These are phyloP conservation scores for Debaryomyces coudertii DNA, from an alignment of 1,139 yeast genomes.

Conservation along the genomic window DNA sequence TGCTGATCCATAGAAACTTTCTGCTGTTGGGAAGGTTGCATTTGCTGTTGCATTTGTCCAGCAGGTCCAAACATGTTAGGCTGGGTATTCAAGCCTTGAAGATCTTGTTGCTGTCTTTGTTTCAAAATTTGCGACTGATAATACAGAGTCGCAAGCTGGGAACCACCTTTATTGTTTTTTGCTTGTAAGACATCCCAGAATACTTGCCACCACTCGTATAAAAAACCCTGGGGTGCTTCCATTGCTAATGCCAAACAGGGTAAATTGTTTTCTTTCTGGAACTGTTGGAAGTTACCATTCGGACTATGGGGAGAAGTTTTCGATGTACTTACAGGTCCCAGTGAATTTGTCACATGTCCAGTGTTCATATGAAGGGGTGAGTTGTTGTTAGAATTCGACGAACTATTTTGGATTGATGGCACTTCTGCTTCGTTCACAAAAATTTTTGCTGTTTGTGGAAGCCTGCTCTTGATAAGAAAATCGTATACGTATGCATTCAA, in stretches of 20 bases:
- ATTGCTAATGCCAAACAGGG: constrained; percentile 57
- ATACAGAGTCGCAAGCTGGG: constrained; percentile 69
- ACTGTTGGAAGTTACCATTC: constrained; percentile 17
- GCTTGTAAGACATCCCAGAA: constrained; percentile 95
- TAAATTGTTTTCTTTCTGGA: constrained; percentile 42
- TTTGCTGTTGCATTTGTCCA: constrained; percentile 24
- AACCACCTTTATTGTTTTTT: constrained; percentile 60
- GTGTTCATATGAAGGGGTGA: constrained; percentile 22
- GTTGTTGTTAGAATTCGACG: constrained; percentile 21
- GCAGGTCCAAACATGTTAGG: constrained; percentile 7
- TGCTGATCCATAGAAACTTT: constrained; percentile 28
- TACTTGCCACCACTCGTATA: constrained; percentile 95
- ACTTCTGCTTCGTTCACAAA: constrained; percentile 76
- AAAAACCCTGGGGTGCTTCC: constrained; percentile 86
- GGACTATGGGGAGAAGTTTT: constrained; percentile 19
- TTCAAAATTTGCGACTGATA: constrained; percentile 68
- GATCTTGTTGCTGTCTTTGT: constrained; percentile 62
- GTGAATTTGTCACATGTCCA: constrained; percentile 4
- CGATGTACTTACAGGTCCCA: constrained; percentile 2
- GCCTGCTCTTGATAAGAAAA: constrained; percentile 73
- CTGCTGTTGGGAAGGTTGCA: constrained; percentile 18
- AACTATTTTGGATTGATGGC: constrained; percentile 27
- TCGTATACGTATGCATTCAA: constrained; percentile 87
- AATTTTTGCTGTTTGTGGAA: constrained; percentile 69
- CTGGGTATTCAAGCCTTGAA: constrained; percentile 14